Evolutionary conservation across 2,329 filamentous ascomycete genomes (phyloP).

Genomic region (Fusarium mundagurra): DNA sequence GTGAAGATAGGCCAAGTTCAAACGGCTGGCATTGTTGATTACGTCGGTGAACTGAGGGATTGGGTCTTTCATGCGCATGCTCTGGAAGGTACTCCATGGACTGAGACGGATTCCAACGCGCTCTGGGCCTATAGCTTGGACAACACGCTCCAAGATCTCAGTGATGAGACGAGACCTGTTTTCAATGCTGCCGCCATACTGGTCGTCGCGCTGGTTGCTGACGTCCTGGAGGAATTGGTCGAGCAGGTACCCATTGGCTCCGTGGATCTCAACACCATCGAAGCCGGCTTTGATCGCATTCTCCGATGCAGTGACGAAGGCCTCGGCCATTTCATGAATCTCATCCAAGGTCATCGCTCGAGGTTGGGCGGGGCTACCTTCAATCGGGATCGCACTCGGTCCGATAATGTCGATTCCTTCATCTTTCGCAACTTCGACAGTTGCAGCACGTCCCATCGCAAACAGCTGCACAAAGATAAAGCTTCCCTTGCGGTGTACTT

Average conservation of each 20-base stretch:
- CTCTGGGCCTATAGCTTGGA: slow-evolving; percentile 58
- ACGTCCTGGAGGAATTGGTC: slow-evolving; percentile 67
- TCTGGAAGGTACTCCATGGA: slow-evolving; percentile 70
- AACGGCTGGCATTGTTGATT: slow-evolving; percentile 58
- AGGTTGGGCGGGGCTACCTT: slow-evolving; percentile 62
- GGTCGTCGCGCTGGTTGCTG: slow-evolving; percentile 60
- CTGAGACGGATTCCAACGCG: slow-evolving; percentile 66
- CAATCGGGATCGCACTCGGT: slow-evolving; percentile 48
- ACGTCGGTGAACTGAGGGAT: slow-evolving; percentile 71
- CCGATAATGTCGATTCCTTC: slow-evolving; percentile 44
- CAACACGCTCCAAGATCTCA: slow-evolving; percentile 57
- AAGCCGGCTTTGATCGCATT: slow-evolving; percentile 71
- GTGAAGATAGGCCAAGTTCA: slow-evolving; percentile 70
- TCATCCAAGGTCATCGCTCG: slow-evolving; percentile 71
- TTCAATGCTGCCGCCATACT: slow-evolving; percentile 62
- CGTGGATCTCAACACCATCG: slow-evolving; percentile 73
- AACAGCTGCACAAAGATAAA: slow-evolving; percentile 72
- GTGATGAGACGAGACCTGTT: slow-evolving; percentile 62
- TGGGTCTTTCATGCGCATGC: slow-evolving; percentile 71
- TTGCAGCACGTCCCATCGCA: slow-evolving; percentile 66
- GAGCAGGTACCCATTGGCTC: slow-evolving; percentile 68
- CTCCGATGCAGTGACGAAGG: slow-evolving; percentile 63
- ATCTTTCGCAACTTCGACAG: slow-evolving; percentile 37
- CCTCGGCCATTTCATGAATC: slow-evolving; percentile 68
- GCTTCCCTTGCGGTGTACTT: slow-evolving; percentile 69